Evolutionary conservation across 768 basidiomycete species (phyloP).

Genomic region (Trametes meyenii): DNA sequence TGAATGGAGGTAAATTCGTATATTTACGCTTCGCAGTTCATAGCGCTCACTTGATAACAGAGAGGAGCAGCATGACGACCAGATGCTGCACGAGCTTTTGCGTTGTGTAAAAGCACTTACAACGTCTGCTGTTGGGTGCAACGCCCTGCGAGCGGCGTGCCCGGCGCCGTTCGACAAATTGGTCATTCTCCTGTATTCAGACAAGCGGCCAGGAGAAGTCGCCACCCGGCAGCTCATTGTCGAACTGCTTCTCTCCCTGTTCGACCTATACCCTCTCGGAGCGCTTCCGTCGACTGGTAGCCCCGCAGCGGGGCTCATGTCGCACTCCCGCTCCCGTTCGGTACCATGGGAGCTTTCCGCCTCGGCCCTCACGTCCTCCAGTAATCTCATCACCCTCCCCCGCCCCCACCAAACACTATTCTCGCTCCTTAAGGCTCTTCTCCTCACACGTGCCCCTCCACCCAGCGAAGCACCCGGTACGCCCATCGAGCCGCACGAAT

Average conservation of each 20-base stretch:
- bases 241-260: slow-evolving; percentile 84
- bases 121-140: slow-evolving; percentile 86
- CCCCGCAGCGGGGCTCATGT: slow-evolving; percentile 24
- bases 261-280: slow-evolving; percentile 83
- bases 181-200: slow-evolving; percentile 85
- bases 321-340: slow-evolving; percentile 35
- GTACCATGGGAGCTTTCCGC: slow-evolving; percentile 62
- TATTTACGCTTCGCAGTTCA: no score
- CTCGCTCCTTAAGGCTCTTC: slow-evolving; percentile 71
- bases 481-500: slow-evolving; percentile 74
- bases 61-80: slow-evolving; percentile 98
- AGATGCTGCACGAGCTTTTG: slow-evolving; percentile 87
- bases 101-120: slow-evolving; percentile 94
- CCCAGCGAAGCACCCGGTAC: slow-evolving; percentile 62
- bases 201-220: slow-evolving; percentile 97
- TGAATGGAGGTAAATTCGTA: slow-evolving; percentile 80
- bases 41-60: slow-evolving; percentile 42
- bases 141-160: slow-evolving; percentile 85
- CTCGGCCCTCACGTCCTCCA: slow-evolving; percentile 38
- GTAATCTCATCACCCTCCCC: slow-evolving; percentile 66
- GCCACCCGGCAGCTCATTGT: slow-evolving; percentile 87
- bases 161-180: slow-evolving; percentile 89
- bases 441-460: slow-evolving; percentile 73
- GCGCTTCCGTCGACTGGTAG: slow-evolving; percentile 58
- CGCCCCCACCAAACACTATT: slow-evolving; percentile 72